Percentiles rank a stretch among this genome's conserved stretches.
These are phyloP conservation scores for Geosmithia morbida DNA, from an alignment of 2,329 filamentous ascomycete genomes.

Conservation along the genomic window DNA sequence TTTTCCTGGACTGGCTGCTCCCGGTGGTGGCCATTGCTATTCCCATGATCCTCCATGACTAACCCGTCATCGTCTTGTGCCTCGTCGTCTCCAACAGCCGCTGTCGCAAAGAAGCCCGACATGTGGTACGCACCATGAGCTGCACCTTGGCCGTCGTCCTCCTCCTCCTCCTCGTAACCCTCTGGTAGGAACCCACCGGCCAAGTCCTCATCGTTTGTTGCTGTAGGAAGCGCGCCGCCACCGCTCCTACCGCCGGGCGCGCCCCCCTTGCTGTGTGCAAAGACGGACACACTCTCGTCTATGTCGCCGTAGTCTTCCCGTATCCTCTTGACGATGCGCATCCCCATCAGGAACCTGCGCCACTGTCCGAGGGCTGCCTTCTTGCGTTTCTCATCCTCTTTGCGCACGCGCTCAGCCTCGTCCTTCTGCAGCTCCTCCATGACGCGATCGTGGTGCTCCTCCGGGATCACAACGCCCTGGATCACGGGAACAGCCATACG, in stretches of 20 bases:
- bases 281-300: conserved; percentile 34
- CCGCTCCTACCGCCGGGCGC: neutral
- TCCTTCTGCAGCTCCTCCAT: conserved; percentile 69
- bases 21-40: conserved; percentile 2
- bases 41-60: conserved; percentile 14
- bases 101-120: conserved; percentile 33
- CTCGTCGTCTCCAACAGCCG: conserved; percentile 26
- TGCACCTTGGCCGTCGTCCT: conserved; percentile 16
- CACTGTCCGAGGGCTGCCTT: conserved; percentile 62
- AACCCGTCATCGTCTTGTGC: conserved; percentile 14
- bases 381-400: conserved; percentile 71
- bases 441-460: conserved; percentile 60
- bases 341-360: conserved; percentile 75
- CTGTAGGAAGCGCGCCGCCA: conserved; percentile 1
- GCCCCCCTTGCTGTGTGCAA: conserved; percentile 30
- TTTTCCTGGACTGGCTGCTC: neutral
- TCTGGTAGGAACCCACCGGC: conserved; percentile 48
- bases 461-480: conserved; percentile 75
- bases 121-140: conserved; percentile 10
- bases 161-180: conserved; percentile 35
- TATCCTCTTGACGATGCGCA: conserved; percentile 70
- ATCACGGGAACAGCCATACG: conserved; percentile 89
- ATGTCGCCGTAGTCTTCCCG: conserved; percentile 60
- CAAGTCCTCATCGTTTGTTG: conserved; percentile 28
- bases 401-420: conserved; percentile 58